A percentile compares a stretch with the other conserved stretches of the same genome.
These are phyloP conservation scores for Cladobotryum protrusum DNA, from an alignment of 2,329 filamentous ascomycete genomes.

Conservation along the genomic window DNA sequence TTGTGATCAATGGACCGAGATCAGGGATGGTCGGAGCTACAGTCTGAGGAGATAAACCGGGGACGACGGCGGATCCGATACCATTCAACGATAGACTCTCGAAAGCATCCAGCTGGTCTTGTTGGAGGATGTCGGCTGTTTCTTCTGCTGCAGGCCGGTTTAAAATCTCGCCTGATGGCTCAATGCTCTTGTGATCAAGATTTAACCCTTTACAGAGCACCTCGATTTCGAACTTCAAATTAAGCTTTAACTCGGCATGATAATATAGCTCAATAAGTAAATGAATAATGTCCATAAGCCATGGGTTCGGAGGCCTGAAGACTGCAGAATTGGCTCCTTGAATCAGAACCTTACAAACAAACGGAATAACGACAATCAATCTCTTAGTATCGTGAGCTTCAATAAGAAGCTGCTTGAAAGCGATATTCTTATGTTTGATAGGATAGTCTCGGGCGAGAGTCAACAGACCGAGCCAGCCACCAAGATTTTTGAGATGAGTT, in stretches of 20 bases:
- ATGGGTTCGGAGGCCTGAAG: slow-evolving; percentile 92
- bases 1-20: slow-evolving; percentile 68
- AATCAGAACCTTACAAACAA: slow-evolving; percentile 90
- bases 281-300: slow-evolving; percentile 93
- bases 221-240: slow-evolving; percentile 97
- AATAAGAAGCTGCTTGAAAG: slow-evolving; percentile 90
- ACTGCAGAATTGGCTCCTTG: slow-evolving; percentile 81
- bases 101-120: slow-evolving; percentile 71
- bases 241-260: slow-evolving; percentile 86
- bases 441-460: slow-evolving; percentile 92
- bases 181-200: slow-evolving; percentile 86
- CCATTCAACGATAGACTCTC: slow-evolving; percentile 75
- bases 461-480: slow-evolving; percentile 85
- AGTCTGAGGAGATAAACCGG: slow-evolving; percentile 69
- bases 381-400: slow-evolving; percentile 92
- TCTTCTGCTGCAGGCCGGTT: slow-evolving; percentile 64
- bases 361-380: slow-evolving; percentile 87
- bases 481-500: slow-evolving; percentile 85
- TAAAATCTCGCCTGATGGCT: slow-evolving; percentile 79
- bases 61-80: slow-evolving; percentile 60
- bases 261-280: slow-evolving; percentile 91
- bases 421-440: slow-evolving; percentile 93
- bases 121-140: slow-evolving; percentile 50
- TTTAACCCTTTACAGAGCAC: slow-evolving; percentile 89
- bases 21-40: slow-evolving; percentile 80